Percentiles rank a stretch among this genome's conserved stretches.
Evolutionary conservation across 768 basidiomycete species (phyloP).

Genomic region (Xerocomellus dryophilus): DNA sequence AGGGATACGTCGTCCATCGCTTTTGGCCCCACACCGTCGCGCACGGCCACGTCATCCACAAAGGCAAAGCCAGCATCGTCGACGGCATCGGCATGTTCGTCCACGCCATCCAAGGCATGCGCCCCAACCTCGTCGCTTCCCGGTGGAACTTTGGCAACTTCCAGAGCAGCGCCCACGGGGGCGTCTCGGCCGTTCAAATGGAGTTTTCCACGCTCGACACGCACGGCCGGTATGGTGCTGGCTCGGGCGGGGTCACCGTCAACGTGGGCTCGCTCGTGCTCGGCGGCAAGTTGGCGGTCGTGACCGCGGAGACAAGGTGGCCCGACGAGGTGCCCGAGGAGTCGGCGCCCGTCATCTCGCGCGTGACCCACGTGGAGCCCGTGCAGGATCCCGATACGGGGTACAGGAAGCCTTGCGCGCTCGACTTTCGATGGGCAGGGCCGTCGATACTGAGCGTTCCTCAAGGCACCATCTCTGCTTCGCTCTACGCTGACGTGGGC

Average conservation of each 20-base stretch:
- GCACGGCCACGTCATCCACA: constrained; percentile 64
- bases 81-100: constrained; percentile 81
- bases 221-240: constrained; percentile 75
- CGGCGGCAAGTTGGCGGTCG: constrained; percentile 67
- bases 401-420: constrained; percentile 67
- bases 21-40: constrained; percentile 78
- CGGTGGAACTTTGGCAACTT: constrained; percentile 97
- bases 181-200: constrained; percentile 89
- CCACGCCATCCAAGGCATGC: constrained; percentile 98
- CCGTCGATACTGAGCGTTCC: constrained; percentile 54
- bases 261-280: constrained; percentile 86
- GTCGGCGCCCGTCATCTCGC: constrained; percentile 54
- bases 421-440: constrained; percentile 78
- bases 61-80: constrained; percentile 56
- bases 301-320: constrained; percentile 80
- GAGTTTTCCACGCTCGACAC: constrained; percentile 84
- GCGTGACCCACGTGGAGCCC: constrained; percentile 60
- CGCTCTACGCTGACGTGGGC: constrained; percentile 57
- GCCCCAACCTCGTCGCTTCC: constrained; percentile 88
- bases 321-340: constrained; percentile 55
- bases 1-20: constrained; percentile 85
- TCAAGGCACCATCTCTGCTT: constrained; percentile 54
- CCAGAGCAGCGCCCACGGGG: constrained; percentile 68
- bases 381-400: constrained; percentile 74
- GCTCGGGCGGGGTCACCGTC: constrained; percentile 79